Percentiles rank a stretch among this genome's conserved stretches.
phyloP scores from a whole-genome alignment of 331 rosid species.

The Rosa hybrid region DNA sequence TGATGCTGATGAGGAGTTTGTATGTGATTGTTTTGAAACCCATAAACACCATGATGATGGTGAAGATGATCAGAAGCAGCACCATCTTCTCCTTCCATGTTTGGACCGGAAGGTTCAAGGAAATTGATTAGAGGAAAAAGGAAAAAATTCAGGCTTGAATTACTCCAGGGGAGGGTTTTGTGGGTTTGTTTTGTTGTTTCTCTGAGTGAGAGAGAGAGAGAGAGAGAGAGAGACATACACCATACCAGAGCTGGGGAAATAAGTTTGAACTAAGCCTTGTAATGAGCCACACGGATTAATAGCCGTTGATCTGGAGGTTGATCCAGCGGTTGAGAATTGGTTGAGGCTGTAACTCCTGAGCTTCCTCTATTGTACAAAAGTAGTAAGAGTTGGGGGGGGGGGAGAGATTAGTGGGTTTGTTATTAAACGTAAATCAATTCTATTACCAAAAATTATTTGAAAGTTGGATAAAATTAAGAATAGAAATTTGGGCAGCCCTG shows the following conservation, averaged over 20 bases:
- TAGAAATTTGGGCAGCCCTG: constrained; percentile 1
- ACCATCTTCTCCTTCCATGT: constrained; percentile 18
- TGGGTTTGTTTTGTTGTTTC: constrained; percentile 10
- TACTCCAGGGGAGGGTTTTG: constrained; percentile 10
- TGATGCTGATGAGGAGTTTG: neutral
- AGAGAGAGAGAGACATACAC: neutral
- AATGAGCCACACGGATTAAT: constrained; percentile 38
- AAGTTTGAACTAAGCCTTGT: constrained; percentile 45
- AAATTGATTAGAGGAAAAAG: constrained; percentile 12
- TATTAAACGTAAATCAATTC: constrained; percentile 15
- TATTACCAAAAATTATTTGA: neutral
- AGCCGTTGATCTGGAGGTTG: constrained; percentile 34
- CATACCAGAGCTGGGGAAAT: constrained; percentile 20
- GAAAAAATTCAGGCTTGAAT: constrained; percentile 19
- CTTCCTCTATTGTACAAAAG: constrained; percentile 49
- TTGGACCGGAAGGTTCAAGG: neutral
- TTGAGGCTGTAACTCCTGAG: constrained; percentile 58
- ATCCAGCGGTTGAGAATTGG: constrained; percentile 48
- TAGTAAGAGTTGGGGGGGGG: constrained; percentile 33
- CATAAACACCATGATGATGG: constrained; percentile 20
- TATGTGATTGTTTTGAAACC: neutral
- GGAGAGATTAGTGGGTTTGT: constrained; percentile 63
- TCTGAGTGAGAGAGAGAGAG: neutral
- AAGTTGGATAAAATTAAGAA: neutral
- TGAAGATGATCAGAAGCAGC: constrained; percentile 2